Base-by-base conservation (phyloP, 345 rosid species). In the Schrenkiella parvula region DNA sequence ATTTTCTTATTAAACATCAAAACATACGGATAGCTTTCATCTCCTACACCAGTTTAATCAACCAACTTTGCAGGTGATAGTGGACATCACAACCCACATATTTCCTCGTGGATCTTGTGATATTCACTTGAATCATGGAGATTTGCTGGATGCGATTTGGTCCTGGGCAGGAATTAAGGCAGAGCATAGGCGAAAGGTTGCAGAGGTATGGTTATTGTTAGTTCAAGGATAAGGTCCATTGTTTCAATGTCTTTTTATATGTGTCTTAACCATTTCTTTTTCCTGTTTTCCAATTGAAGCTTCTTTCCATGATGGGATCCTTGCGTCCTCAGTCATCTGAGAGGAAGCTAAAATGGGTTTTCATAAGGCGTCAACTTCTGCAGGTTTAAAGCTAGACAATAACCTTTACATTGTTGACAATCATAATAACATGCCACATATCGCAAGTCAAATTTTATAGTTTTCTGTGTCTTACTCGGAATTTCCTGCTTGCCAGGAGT, bases 111-210 rank as follows among this genome's bases (percentile, higher is more conserved):
- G 88, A 35, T 83, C 83, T 39, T 91, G 91, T 82, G 85, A 84
- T 77, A 88, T 93, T 82, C 97, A 88, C 88, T 78, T 93, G 79
- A 91, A 93, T 78, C 98, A 93, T 64, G 96, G 96, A 81, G 85
- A 86, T 65, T 80, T 93, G 74, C 84, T 93, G 32, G 89, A 91
- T 71, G 93, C 96, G 41, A 91, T 91, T 71, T 93, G 98, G 98
- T 83, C 90, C 32, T 93, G 98, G 97, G 84, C 82, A 56, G 98
- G 98, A 83, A 84, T 93, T 70, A 91, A 80, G 71, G 86, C 86
- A 50, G 96, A 90, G 75, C 91, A 87, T 61, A 86, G 95, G 61
- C 85, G 71, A 48, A 91, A 89, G 87, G 97, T 89, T 37, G 98
- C 97, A 51, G 98, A 93, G 98, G 98, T 89, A 79, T 64, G 46